phyloP scores from a whole-genome alignment of 495 filamentous ascomycete species.

The Daldinia bambusicola region DNA sequence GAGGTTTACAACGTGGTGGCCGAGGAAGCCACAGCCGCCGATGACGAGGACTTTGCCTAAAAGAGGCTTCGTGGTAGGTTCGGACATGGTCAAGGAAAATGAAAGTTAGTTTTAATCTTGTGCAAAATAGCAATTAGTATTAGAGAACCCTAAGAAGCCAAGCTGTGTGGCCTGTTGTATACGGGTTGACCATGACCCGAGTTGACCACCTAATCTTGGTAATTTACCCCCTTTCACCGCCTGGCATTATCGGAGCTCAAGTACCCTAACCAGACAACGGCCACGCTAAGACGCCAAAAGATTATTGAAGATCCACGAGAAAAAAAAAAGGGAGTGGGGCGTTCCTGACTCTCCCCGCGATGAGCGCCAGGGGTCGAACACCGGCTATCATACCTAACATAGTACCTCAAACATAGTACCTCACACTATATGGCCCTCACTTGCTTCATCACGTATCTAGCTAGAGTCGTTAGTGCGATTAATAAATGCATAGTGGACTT shows the following conservation, averaged over 20 bases:
- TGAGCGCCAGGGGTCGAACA: slow-evolving; percentile 5
- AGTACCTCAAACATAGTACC: no score
- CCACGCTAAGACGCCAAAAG: slow-evolving; percentile 8
- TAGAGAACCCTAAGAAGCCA: slow-evolving; percentile 3
- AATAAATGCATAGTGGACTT: no score
- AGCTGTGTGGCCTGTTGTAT: no score
- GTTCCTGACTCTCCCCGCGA: slow-evolving; percentile 31
- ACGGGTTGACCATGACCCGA: no score
- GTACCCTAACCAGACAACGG: neutral
- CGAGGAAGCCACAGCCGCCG: slow-evolving; percentile 77
- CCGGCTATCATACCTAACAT: neutral
- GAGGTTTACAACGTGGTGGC: slow-evolving; percentile 72
- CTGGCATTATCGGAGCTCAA: slow-evolving; percentile 30
- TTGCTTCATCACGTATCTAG: no score
- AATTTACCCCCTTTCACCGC: slow-evolving; percentile 30
- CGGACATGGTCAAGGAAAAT: slow-evolving; percentile 18
- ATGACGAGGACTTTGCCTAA: slow-evolving; percentile 71
- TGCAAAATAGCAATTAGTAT: neutral
- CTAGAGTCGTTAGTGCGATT: no score
- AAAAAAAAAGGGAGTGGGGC: slow-evolving; percentile 29
- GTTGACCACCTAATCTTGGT: neutral
- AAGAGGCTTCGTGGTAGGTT: slow-evolving; percentile 47
- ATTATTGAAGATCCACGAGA: slow-evolving; percentile 13
- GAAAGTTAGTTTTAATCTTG: neutral
- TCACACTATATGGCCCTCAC: no score